Conservation (phyloP, 352 stramenopile genomes). For the Pythium angustatum region DNA sequence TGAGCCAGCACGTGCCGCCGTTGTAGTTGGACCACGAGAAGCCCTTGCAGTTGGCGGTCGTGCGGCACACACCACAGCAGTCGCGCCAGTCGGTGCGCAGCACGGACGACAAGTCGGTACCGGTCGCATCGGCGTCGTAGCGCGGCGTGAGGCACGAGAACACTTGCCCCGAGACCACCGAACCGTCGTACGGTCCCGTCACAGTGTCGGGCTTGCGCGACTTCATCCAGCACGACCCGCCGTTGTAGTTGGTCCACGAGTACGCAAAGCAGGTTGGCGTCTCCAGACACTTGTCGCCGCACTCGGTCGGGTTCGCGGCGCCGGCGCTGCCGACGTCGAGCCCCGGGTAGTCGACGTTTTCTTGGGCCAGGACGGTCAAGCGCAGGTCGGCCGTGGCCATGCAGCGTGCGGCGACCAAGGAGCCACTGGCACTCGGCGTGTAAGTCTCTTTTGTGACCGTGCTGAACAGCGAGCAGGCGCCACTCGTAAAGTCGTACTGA, state of each 20-base stretch:
- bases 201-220: neutral
- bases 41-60: neutral
- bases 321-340: neutral
- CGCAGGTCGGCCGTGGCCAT: neutral
- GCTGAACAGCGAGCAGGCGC: neutral
- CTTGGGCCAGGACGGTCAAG: neutral
- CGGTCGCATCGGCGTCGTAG: neutral
- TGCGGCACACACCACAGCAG: conserved; percentile 9
- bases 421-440: neutral
- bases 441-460: neutral
- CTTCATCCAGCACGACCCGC: conserved; percentile 47
- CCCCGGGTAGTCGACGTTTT: neutral
- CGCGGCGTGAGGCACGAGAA: neutral
- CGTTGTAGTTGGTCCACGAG: conserved; percentile 50
- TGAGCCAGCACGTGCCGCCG: conserved; percentile 58
- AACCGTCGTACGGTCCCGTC: neutral
- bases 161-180: conserved; percentile 12
- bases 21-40: conserved; percentile 46
- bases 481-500: neutral
- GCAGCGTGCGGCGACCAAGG: neutral
- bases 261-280: conserved; percentile 13
- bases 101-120: neutral
- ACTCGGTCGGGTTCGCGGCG: neutral
- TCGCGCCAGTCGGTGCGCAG: neutral
- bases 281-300: neutral